Evolutionary conservation across 129 eudicot species (phyloP), one percentile per base, ranked within the genome.

Genomic region (Pseudognaphalium luteoalbum): DNA sequence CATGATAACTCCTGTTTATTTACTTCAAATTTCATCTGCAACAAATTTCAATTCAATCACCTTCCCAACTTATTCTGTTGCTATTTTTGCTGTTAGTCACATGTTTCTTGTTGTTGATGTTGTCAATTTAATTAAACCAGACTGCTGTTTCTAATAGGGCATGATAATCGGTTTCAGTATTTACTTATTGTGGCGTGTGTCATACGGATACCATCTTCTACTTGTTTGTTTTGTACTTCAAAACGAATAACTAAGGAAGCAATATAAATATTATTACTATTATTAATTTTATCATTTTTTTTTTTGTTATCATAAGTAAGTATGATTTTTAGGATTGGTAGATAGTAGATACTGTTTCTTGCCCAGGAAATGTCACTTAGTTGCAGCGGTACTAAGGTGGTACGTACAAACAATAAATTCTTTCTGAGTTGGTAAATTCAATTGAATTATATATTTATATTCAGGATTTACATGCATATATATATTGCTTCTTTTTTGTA

Each of bases 31-130:
- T 71, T 52, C 7, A 59, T 73, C 62, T 44, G 6, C 44, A 25
- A 39, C 58, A 7, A 29, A 0, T 74, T 35, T 32, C 15, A 1
- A 63, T 15, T 22, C 54, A 74, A 41, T 51, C 60, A 59, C 22
- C 39, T 73, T 35, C 68, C 76, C 67, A 74, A 61, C 41, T 64
- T 28, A 17, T 63, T 17, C 44, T 64, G n/a, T 9, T 30, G 1
- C 1, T 16, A 64, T 1, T 30, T 28, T 30, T 4, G 37, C 68
- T 64, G 11, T 64, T 5, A 30, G 32, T 50, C 7, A 15, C 65
- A 33, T 60, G 66, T 35, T 73, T 61, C 29, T 59, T 16, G 16
- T 37, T 30, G 9, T 35, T 41, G 47, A 8, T 9, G 14, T 41
- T 9, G 14, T 41, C 47, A 41, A 9, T 9, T 8, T 41, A 8